Conservation (phyloP, 2,329 filamentous ascomycete species). For the Nigrospora sphaerica region DNA sequence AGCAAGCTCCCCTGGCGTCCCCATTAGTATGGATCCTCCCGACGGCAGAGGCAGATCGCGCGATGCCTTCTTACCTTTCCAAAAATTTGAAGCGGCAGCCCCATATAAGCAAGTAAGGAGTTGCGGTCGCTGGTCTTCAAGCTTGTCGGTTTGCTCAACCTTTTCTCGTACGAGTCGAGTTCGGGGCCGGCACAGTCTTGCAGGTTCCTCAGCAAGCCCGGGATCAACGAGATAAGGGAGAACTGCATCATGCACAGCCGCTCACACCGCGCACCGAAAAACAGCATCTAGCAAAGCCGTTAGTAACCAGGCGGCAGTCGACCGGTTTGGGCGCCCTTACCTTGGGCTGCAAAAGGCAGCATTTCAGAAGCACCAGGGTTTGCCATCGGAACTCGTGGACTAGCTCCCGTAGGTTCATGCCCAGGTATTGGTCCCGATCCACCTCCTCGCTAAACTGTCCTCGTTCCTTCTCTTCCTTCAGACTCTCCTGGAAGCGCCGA, state of each 20-base stretch:
- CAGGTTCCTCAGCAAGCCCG: slow-evolving; percentile 82
- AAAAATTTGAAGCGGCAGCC: slow-evolving; percentile 88
- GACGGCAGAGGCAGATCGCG: neutral
- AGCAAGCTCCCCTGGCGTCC: slow-evolving; percentile 77
- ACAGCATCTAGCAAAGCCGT: slow-evolving; percentile 69
- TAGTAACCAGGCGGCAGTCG: slow-evolving; percentile 1
- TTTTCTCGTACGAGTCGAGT: slow-evolving; percentile 74
- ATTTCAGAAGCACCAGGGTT: slow-evolving; percentile 90
- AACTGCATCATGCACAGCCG: slow-evolving; percentile 98
- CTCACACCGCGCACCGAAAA: slow-evolving; percentile 96
- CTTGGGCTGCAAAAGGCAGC: slow-evolving; percentile 88
- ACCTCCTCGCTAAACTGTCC: slow-evolving; percentile 56
- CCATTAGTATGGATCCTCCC: neutral
- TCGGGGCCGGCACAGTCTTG: slow-evolving; percentile 94
- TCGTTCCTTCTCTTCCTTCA: slow-evolving; percentile 59
- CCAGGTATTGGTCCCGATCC: slow-evolving; percentile 80
- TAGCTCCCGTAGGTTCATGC: slow-evolving; percentile 81
- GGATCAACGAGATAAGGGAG: slow-evolving; percentile 89
- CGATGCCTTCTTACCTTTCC: slow-evolving; percentile 56
- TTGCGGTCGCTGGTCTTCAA: slow-evolving; percentile 85
- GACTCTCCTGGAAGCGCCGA: slow-evolving; percentile 81
- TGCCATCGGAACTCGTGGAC: slow-evolving; percentile 94
- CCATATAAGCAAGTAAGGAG: slow-evolving; percentile 90
- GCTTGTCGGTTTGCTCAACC: slow-evolving; percentile 69
- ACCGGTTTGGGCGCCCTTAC: slow-evolving; percentile 33